phyloP scores from a whole-genome alignment of 495 filamentous ascomycete species.

The Penicillium pancosmium region DNA sequence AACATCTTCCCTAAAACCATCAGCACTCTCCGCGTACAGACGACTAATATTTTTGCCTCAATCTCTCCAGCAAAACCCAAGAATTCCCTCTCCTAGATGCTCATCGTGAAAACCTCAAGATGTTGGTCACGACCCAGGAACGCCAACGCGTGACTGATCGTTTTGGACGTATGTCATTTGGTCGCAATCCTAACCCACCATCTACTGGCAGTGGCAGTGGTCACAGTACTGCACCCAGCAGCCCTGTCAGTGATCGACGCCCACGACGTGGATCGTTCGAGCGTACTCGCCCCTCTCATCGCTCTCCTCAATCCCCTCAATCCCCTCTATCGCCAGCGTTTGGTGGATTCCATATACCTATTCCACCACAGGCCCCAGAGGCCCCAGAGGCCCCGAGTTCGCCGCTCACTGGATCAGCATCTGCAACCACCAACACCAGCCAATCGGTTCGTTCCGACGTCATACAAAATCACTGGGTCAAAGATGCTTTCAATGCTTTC shows the following conservation, averaged over 20 bases:
- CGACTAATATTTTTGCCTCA: constrained; percentile 8
- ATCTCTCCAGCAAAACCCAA: constrained; percentile 1
- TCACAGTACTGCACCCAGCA: constrained; percentile 24
- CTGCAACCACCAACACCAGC: constrained; percentile 32
- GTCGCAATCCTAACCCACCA: constrained; percentile 32
- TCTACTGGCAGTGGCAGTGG: constrained; percentile 26
- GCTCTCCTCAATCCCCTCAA: constrained; percentile 37
- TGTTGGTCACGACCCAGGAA: constrained; percentile 43
- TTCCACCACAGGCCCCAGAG: constrained; percentile 41
- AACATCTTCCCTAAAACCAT: not conserved
- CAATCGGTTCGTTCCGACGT: constrained; percentile 36
- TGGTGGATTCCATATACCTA: constrained; percentile 33
- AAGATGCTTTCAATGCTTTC: constrained; percentile 46
- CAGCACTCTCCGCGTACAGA: not conserved
- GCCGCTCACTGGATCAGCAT: constrained; percentile 40
- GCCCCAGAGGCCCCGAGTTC: constrained; percentile 47
- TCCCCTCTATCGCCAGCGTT: constrained; percentile 39
- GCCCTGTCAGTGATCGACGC: constrained; percentile 34
- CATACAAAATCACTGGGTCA: constrained; percentile 54
- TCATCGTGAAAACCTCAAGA: constrained; percentile 39
- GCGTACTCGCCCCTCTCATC: constrained; percentile 34
- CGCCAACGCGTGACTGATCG: constrained; percentile 33
- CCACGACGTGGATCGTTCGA: constrained; percentile 45
- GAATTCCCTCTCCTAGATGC: constrained; percentile 34
- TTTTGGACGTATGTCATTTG: constrained; percentile 40